phyloP scores from a whole-genome alignment of 2,329 filamentous ascomycete genomes.

The Clonostachys byssicola region DNA sequence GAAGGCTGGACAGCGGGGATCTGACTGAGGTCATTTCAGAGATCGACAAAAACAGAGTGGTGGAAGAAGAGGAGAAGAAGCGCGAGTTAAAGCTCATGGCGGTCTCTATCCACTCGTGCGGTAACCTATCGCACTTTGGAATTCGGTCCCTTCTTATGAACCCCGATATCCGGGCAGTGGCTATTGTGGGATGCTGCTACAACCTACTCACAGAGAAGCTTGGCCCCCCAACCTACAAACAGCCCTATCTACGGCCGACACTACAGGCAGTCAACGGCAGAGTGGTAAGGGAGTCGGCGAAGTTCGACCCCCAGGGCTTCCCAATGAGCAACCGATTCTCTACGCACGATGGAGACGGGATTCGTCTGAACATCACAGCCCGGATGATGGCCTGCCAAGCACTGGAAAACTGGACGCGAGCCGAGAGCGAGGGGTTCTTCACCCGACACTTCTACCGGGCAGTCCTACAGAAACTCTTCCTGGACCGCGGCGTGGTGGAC shows the following conservation, averaged over 20 bases:
- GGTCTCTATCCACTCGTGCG: slow-evolving; percentile 94
- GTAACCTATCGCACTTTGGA: slow-evolving; percentile 93
- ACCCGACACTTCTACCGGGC: slow-evolving; percentile 90
- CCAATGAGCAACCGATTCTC: slow-evolving; percentile 77
- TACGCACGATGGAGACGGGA: slow-evolving; percentile 54
- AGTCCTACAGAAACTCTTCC: slow-evolving; percentile 84
- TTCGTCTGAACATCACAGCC: slow-evolving; percentile 91
- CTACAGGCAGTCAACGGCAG: slow-evolving; percentile 65
- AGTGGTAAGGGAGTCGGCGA: slow-evolving; percentile 61
- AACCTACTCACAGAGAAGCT: slow-evolving; percentile 91
- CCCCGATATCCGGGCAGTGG: slow-evolving; percentile 79
- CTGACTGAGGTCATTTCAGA: slow-evolving; percentile 62
- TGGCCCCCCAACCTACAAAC: slow-evolving; percentile 81
- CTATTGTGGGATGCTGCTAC: slow-evolving; percentile 97
- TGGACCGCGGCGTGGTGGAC: slow-evolving; percentile 75
- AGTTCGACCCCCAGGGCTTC: slow-evolving; percentile 86
- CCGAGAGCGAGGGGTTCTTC: slow-evolving; percentile 85
- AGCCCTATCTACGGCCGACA: slow-evolving; percentile 69
- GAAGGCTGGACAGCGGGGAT: slow-evolving; percentile 69
- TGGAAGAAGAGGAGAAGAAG: slow-evolving; percentile 12
- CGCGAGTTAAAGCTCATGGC: slow-evolving; percentile 64
- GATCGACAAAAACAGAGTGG: slow-evolving; percentile 32
- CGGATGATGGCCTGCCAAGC: slow-evolving; percentile 98
- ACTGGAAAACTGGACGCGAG: slow-evolving; percentile 81
- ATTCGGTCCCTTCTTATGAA: slow-evolving; percentile 84